Base-by-base conservation (phyloP, 2,329 filamentous ascomycete genomes). In the Fusarium paranaense region DNA sequence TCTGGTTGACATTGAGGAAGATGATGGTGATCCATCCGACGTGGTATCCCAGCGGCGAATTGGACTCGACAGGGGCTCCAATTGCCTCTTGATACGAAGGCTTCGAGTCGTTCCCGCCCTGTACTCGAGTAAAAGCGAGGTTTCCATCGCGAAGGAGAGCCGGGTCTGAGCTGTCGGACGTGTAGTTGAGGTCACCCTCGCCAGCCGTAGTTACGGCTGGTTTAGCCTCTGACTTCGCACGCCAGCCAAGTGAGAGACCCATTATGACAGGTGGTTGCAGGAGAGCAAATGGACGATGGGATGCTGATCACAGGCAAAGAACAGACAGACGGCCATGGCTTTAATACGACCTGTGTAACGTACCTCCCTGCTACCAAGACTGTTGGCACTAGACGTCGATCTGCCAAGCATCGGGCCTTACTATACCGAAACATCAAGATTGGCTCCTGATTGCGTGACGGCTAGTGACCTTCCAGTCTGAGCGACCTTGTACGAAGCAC, bases 1-100 rank as follows among this genome's bases (percentile, higher is more conserved):
- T 92, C 80, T 88, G 87, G 66, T 88, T 89, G 45, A 92, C 79
- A 68, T 92, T 92, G 62, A 92, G 78, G 42, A 90, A 90, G 35
- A 91, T 82, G 27, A 90, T 87, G 0, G 90, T 89, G 6, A 88
- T 70, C 65, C 85, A 86, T 10, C 86, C 86, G 18, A 92, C 90
- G 13, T 87, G 82, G 70, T 91, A 91, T 0, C 90, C 91, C 3
- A 92, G 80, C 0, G 91, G 90, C 1, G 89, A 91, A 3, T 85
- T 76, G 2, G 81, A 81, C 78, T 92, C 90, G 5, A 92, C 88
- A 0, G 90, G 90, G 0, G 90, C 90, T 40, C 90, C 90, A 9
- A 85, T 85, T 1, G 88, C 89, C 76, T 92, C 90, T 74, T 92
- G 90, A 72, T 90, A 91, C 0, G 87, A 86, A 2, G 84, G 81